Conservation (phyloP, 2,329 filamentous ascomycete species). For the Periconia digitata region DNA sequence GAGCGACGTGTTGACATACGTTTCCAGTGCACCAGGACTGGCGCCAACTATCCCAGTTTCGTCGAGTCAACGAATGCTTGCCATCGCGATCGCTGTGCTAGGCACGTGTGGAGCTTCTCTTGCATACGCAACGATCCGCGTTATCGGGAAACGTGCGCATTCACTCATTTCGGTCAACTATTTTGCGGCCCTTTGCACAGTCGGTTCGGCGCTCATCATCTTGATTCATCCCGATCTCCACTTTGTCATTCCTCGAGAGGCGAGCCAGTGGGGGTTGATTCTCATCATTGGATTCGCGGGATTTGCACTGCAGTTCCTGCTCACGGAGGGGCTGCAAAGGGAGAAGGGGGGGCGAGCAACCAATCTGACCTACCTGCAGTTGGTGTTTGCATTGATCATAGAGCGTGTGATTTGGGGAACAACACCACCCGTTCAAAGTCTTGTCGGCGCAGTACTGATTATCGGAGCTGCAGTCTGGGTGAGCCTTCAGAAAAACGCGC, state of each 20-base stretch:
- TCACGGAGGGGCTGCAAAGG: constrained; percentile 72
- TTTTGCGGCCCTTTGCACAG: constrained; percentile 68
- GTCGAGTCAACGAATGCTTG: constrained; percentile 65
- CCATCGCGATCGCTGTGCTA: constrained; percentile 68
- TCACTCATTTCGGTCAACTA: constrained; percentile 80
- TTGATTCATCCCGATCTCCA: constrained; percentile 55
- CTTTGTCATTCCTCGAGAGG: constrained; percentile 56
- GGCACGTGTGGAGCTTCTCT: constrained; percentile 73
- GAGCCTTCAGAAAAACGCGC: constrained; percentile 23
- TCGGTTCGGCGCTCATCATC: constrained; percentile 65
- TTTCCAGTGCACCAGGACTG: neutral
- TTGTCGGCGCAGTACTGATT: constrained; percentile 25
- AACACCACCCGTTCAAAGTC: constrained; percentile 27
- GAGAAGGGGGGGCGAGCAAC: constrained; percentile 64
- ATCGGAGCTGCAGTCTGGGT: constrained; percentile 30
- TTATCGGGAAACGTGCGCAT: constrained; percentile 77
- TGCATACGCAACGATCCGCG: constrained; percentile 73
- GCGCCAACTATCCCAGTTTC: constrained; percentile 40
- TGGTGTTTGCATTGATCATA: constrained; percentile 64
- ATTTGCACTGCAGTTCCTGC: constrained; percentile 77
- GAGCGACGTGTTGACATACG: neutral
- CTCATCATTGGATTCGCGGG: constrained; percentile 68
- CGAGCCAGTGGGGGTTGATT: constrained; percentile 67
- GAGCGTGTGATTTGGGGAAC: constrained; percentile 59
- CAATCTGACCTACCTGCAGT: constrained; percentile 66